Percentiles rank a stretch among this genome's conserved stretches.
Conservation (phyloP, 2,329 filamentous ascomycete genomes). For the Penicillium sp. region DNA sequence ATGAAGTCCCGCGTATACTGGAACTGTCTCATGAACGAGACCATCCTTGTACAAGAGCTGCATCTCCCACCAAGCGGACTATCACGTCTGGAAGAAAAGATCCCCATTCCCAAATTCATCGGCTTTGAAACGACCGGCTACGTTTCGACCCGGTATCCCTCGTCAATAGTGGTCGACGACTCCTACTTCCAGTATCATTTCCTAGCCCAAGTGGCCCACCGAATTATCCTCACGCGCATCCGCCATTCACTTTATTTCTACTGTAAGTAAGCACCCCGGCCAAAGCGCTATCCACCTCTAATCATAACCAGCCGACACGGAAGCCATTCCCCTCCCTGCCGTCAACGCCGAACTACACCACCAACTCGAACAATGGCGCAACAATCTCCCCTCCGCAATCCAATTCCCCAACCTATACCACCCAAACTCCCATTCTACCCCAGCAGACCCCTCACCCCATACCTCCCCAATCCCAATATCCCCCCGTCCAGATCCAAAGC, state of each 20-base stretch:
- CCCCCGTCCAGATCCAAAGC: conserved; percentile 17
- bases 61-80: conserved; percentile 50
- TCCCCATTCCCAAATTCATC: conserved; percentile 52
- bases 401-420: conserved; percentile 40
- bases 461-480: conserved; percentile 19
- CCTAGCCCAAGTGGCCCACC: conserved; percentile 52
- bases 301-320: conserved; percentile 33
- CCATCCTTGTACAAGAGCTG: conserved; percentile 52
- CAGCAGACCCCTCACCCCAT: conserved; percentile 17
- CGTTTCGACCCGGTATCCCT: conserved; percentile 27
- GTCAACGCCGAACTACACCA: conserved; percentile 51
- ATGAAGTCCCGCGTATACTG: conserved; percentile 54
- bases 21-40: conserved; percentile 54
- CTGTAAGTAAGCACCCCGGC: conserved; percentile 25
- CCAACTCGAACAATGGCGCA: conserved; percentile 53
- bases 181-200: conserved; percentile 56
- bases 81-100: conserved; percentile 48
- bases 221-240: conserved; percentile 52
- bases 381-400: conserved; percentile 46
- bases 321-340: conserved; percentile 44
- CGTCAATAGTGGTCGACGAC: conserved; percentile 45
- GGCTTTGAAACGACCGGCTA: conserved; percentile 38
- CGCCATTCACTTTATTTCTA: conserved; percentile 50
- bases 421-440: conserved; percentile 15
- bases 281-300: neutral